These are phyloP conservation scores for Raphanus raphanistrum DNA, from an alignment of 345 rosid species.

Conservation along the genomic window DNA sequence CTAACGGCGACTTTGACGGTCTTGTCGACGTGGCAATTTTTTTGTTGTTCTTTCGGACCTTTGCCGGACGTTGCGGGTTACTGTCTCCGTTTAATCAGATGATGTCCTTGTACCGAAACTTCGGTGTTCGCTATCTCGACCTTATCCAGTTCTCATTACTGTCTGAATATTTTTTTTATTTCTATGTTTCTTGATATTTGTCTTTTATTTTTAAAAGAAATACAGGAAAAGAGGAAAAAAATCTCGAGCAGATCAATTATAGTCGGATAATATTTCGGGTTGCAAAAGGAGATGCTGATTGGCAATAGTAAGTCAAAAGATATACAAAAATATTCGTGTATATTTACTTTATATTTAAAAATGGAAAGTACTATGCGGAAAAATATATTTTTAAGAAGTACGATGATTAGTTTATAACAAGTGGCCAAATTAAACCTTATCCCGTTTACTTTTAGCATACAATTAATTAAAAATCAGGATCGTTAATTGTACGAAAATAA, in stretches of 20 bases:
- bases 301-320: not conserved
- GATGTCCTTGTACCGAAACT: not conserved
- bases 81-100: not conserved
- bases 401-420: constrained; percentile 18
- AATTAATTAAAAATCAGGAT: constrained; percentile 20
- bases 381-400: not conserved
- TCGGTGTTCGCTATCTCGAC: not conserved
- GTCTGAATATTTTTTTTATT: not conserved
- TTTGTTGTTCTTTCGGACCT: not conserved
- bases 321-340: not conserved
- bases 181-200: not conserved
- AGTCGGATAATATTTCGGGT: not conserved
- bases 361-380: constrained; percentile 21
- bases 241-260: not conserved
- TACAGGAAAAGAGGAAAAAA: not conserved
- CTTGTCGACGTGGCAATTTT: not conserved
- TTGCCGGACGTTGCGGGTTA: not conserved
- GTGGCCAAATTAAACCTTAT: constrained; percentile 33
- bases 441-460: constrained; percentile 34
- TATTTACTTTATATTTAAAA: not conserved
- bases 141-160: not conserved
- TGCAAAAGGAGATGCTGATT: not conserved
- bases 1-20: not conserved
- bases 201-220: not conserved
- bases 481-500: constrained; percentile 2